These are phyloP conservation scores for Ceratocystis cubensis DNA, from an alignment of 2,329 filamentous ascomycete genomes.

Conservation along the genomic window DNA sequence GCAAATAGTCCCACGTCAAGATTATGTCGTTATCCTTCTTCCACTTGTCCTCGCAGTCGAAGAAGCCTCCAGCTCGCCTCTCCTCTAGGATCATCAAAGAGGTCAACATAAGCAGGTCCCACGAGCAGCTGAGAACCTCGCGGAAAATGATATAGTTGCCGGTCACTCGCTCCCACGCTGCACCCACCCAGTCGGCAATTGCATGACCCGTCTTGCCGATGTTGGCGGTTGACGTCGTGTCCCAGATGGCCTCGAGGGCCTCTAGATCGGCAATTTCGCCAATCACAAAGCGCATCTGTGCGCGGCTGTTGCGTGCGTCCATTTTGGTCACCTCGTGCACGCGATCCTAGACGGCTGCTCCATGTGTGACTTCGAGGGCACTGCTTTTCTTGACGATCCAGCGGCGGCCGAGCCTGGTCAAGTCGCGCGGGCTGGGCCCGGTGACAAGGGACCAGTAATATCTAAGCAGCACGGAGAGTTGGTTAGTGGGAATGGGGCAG, in stretches of 20 bases:
- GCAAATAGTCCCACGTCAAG: slow-evolving; percentile 6
- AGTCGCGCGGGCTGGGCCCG: background rate
- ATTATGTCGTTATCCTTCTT: background rate
- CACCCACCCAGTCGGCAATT: slow-evolving; percentile 13
- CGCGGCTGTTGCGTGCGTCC: slow-evolving; percentile 11
- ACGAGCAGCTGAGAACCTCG: background rate
- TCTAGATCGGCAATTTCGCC: background rate
- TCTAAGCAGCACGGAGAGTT: background rate
- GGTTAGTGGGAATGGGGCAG: background rate
- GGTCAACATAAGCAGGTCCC: background rate
- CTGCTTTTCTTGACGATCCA: slow-evolving; percentile 11
- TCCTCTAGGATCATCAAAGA: slow-evolving; percentile 10
- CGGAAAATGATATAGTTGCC: background rate
- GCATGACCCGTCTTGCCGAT: background rate
- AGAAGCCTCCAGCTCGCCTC: background rate
- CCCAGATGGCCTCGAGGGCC: slow-evolving; percentile 3
- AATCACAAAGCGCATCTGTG: slow-evolving; percentile 4
- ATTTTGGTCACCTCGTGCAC: slow-evolving; percentile 11
- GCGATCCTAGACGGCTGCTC: background rate
- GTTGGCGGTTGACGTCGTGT: background rate
- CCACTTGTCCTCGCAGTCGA: background rate
- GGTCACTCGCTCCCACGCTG: background rate
- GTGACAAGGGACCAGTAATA: slow-evolving; percentile 12
- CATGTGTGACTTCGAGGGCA: background rate
- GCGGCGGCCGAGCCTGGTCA: slow-evolving; percentile 2